Conservation (phyloP, 768 basidiomycete species). For the Amanita fuliginea region DNA sequence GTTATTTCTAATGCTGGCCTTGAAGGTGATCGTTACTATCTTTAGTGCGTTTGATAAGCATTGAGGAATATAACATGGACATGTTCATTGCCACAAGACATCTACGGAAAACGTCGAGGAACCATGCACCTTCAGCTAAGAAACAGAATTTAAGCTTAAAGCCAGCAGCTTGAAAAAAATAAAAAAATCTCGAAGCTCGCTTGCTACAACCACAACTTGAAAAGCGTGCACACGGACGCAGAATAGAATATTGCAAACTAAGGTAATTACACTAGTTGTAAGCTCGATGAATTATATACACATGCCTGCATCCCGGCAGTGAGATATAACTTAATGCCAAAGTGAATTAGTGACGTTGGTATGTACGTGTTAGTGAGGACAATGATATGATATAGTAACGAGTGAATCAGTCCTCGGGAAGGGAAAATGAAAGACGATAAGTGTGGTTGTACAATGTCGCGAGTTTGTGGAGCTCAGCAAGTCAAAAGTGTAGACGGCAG, state of each 20-base stretch:
- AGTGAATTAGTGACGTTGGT: neutral
- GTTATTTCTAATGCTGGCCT: neutral
- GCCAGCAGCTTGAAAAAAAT: no score
- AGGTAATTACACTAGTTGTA: no score
- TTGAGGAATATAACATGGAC: neutral
- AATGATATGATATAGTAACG: neutral
- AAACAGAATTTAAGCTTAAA: neutral
- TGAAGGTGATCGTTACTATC: conserved; percentile 31
- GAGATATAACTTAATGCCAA: no score
- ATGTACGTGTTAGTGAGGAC: neutral
- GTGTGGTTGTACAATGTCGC: neutral
- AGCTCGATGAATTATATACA: no score
- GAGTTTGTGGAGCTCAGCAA: neutral
- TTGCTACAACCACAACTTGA: no score
- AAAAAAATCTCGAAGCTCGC: no score
- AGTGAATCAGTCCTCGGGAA: neutral
- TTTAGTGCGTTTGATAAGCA: conserved; percentile 9
- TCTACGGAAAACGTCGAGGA: no score
- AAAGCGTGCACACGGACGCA: no score
- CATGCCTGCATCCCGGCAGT: no score
- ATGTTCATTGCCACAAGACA: no score
- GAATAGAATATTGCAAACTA: no score
- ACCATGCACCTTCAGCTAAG: no score
- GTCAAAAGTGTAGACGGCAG: neutral
- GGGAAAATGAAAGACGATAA: neutral